These are phyloP conservation scores for Pogostemon cablin DNA, from an alignment of 257 asterid species.

Conservation along the genomic window DNA sequence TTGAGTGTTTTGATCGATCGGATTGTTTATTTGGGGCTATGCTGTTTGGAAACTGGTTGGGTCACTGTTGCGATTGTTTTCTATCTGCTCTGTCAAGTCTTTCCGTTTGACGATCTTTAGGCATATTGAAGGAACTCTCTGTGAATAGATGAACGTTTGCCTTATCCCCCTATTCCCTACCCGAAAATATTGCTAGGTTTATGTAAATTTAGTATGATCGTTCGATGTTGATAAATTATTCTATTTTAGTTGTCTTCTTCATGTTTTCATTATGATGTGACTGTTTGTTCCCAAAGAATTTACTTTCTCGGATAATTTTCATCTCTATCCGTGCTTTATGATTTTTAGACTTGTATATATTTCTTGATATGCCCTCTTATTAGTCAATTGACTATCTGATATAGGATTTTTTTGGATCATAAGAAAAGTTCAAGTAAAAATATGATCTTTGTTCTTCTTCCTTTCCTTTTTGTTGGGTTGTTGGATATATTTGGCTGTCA, in stretches of 20 bases:
- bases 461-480: neutral
- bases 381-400: neutral
- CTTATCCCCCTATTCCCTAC: neutral
- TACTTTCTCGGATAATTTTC: neutral
- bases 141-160: neutral
- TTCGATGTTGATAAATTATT: neutral
- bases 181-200: neutral
- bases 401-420: conserved; percentile 4
- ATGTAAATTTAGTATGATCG: conserved; percentile 16
- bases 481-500: conserved; percentile 2
- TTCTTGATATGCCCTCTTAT: conserved; percentile 1
- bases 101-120: conserved; percentile 17
- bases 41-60: conserved; percentile 1
- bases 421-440: neutral
- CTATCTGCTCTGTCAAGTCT: conserved; percentile 23
- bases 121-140: conserved; percentile 18
- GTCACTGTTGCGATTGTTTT: conserved; percentile 29
- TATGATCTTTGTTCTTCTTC: neutral
- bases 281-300: conserved; percentile 6
- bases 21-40: conserved; percentile 30
- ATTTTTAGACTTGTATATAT: neutral
- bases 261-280: conserved; percentile 9
- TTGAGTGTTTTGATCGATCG: conserved; percentile 32
- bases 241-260: conserved; percentile 2
- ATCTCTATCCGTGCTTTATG: neutral